Conservation (phyloP, 371 early-diverging fungal species). For the Mucor saturninus region DNA sequence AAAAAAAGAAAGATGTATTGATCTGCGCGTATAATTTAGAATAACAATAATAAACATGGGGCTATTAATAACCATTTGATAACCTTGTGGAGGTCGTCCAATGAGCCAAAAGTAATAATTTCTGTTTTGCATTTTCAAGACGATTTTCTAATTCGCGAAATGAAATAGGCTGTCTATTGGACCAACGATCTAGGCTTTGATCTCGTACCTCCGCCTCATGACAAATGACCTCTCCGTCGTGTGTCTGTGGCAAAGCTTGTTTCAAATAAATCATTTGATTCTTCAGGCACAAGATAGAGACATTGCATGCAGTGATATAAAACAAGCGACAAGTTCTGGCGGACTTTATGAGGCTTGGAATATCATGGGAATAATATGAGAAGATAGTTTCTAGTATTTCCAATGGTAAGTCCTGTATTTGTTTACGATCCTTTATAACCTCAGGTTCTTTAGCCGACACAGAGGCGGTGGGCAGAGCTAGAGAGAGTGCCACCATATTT, state of each 20-base stretch:
- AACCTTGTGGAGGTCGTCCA: slow-evolving; percentile 21
- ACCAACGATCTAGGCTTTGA: slow-evolving; percentile 33
- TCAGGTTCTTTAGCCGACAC: not conserved
- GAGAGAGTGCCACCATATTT: slow-evolving; percentile 3
- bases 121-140: slow-evolving; percentile 5
- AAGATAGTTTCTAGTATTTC: slow-evolving; percentile 40
- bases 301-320: slow-evolving; percentile 36
- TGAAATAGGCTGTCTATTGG: slow-evolving; percentile 19
- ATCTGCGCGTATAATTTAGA: too few species aligned
- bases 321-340: slow-evolving; percentile 33
- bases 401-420: slow-evolving; percentile 25
- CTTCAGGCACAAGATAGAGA: slow-evolving; percentile 27
- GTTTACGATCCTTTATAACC: not conserved
- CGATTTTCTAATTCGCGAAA: slow-evolving; percentile 29
- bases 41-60: too few species aligned
- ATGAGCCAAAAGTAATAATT: slow-evolving; percentile 14
- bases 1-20: too few species aligned
- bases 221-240: slow-evolving; percentile 15
- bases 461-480: not conserved
- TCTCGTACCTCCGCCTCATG: slow-evolving; percentile 23
- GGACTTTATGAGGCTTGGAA: slow-evolving; percentile 20
- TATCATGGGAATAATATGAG: slow-evolving; percentile 23
- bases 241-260: slow-evolving; percentile 28
- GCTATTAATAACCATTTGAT: not conserved
- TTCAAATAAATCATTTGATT: slow-evolving; percentile 12